A percentile compares a stretch with the other conserved stretches of the same genome.
These are phyloP conservation scores for Trichoderma sp. DNA, from an alignment of 2,329 filamentous ascomycete species.

Conservation along the genomic window DNA sequence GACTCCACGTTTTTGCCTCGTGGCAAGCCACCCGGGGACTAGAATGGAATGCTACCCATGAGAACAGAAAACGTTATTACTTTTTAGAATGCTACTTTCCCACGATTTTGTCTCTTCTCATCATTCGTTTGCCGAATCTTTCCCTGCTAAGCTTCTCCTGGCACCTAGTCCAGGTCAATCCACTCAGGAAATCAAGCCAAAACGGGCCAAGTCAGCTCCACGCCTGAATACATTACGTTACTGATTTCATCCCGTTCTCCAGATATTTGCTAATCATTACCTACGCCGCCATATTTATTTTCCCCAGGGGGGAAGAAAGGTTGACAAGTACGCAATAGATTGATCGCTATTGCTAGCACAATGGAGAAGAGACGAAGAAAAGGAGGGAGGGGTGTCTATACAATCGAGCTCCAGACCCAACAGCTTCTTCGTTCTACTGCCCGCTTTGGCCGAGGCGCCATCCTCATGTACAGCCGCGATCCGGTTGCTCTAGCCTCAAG, in stretches of 20 bases:
- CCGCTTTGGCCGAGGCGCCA: neutral
- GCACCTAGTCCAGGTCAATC: constrained; percentile 3
- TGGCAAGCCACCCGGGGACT: constrained; percentile 23
- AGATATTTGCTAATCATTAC: constrained; percentile 26
- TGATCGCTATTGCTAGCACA: neutral
- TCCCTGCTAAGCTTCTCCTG: neutral
- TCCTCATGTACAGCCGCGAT: constrained; percentile 2
- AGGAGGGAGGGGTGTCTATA: constrained; percentile 2
- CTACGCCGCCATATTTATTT: constrained; percentile 8
- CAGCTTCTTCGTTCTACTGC: neutral
- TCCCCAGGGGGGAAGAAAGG: neutral
- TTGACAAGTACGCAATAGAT: neutral
- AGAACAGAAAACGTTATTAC: neutral
- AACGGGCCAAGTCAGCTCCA: constrained; percentile 23
- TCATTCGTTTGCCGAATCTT: neutral
- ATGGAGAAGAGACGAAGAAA: neutral
- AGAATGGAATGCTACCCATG: neutral
- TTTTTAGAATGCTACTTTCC: neutral
- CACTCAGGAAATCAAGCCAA: neutral
- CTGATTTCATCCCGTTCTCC: neutral
- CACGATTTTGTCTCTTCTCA: neutral
- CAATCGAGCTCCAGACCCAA: neutral
- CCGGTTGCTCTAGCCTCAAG: neutral
- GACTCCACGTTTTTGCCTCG: constrained; percentile 10
- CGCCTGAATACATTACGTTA: constrained; percentile 23